These are phyloP conservation scores for Thymus mandschuricus DNA, from an alignment of 257 asterid genomes.

Conservation along the genomic window DNA sequence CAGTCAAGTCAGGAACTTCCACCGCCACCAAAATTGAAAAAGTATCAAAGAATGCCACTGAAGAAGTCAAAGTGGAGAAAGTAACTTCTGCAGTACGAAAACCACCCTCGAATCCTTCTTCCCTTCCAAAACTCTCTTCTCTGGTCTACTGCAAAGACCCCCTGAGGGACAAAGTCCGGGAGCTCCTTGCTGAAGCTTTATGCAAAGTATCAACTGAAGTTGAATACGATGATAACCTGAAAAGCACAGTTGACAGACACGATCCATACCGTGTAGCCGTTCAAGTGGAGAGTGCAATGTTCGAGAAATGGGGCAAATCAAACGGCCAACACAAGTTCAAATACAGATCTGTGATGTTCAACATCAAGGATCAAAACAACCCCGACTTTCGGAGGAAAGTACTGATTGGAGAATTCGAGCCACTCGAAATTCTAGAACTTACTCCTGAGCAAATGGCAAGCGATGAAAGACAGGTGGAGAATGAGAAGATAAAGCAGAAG, in stretches of 20 bases:
- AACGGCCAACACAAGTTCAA: constrained; percentile 59
- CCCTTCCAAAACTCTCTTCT: constrained; percentile 57
- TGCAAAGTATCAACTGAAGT: constrained; percentile 51
- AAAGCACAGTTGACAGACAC: constrained; percentile 44
- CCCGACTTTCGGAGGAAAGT: constrained; percentile 79
- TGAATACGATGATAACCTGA: constrained; percentile 47
- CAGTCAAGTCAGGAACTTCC: constrained; percentile 43
- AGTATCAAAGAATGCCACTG: constrained; percentile 31
- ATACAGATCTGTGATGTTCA: constrained; percentile 63
- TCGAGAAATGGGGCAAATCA: constrained; percentile 63
- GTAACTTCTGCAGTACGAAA: constrained; percentile 36
- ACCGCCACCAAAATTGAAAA: constrained; percentile 40
- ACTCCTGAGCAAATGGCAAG: constrained; percentile 93
- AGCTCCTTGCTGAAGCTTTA: constrained; percentile 56
- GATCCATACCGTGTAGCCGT: constrained; percentile 83
- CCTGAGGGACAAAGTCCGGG: constrained; percentile 57
- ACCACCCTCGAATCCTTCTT: constrained; percentile 21
- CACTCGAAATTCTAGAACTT: constrained; percentile 49
- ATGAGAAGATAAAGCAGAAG: constrained; percentile 73
- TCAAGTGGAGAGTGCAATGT: constrained; percentile 55
- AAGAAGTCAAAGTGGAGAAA: constrained; percentile 53
- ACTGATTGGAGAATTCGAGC: constrained; percentile 62
- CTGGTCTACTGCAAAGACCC: constrained; percentile 62
- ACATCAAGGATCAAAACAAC: constrained; percentile 57
- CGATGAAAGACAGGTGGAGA: constrained; percentile 69